Evolutionary conservation across 225 moss, liverwort and hornwort species (phyloP).

Genomic region (Pleurozium schreberi): DNA sequence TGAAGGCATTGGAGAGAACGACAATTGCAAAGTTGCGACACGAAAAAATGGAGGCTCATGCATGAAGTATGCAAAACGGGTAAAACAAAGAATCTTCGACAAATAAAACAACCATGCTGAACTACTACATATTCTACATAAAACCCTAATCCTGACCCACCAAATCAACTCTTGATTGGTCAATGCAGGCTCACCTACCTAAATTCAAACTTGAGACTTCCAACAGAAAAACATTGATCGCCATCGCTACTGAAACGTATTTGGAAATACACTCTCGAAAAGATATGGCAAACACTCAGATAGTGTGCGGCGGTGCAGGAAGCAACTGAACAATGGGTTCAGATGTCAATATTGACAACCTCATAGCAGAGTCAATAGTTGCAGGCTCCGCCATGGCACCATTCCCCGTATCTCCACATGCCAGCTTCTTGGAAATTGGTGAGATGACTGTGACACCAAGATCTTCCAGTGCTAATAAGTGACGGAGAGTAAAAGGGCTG

Average conservation of each 20-base stretch:
- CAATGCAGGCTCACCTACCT: not conserved
- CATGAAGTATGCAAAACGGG: not conserved
- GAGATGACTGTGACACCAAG: constrained; percentile 68
- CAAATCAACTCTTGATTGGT: not conserved
- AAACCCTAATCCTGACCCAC: not conserved
- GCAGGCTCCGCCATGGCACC: constrained; percentile 97
- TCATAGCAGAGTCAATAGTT: constrained; percentile 72
- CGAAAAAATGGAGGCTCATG: not conserved
- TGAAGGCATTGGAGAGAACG: not conserved
- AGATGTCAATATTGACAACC: constrained; percentile 44
- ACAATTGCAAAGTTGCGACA: not conserved
- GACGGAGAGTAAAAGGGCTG: constrained; percentile 78
- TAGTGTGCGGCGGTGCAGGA: constrained; percentile 16
- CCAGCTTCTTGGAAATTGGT: constrained; percentile 77
- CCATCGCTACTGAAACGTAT: not conserved
- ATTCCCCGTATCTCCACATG: constrained; percentile 89
- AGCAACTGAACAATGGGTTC: constrained; percentile 19
- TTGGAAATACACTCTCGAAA: not conserved
- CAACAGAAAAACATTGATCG: not conserved
- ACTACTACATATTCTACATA: not conserved
- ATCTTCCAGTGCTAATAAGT: constrained; percentile 54
- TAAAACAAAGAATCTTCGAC: not conserved
- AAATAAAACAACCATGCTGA: not conserved
- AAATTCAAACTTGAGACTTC: not conserved
- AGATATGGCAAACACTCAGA: constrained; percentile 1